Evolutionary conservation across 2,329 filamentous ascomycete species (phyloP).

Genomic region (Microdochium bolleyi): DNA sequence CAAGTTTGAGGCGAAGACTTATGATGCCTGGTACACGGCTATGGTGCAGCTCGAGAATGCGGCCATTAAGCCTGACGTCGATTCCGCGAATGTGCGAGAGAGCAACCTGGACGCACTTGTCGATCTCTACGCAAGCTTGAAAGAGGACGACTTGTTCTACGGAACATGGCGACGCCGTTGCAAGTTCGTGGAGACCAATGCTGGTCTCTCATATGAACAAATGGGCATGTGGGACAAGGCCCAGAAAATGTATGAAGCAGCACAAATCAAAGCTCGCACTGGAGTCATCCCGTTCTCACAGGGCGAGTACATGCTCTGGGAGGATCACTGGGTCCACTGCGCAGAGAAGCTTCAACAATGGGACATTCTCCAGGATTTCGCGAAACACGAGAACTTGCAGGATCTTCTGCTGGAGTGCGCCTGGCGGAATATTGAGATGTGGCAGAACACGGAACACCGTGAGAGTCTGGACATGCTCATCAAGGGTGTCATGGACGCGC

Average conservation of each 20-base stretch:
- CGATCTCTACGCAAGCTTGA: conserved; percentile 80
- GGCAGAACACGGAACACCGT: conserved; percentile 77
- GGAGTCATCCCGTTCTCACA: conserved; percentile 95
- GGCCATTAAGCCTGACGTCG: conserved; percentile 74
- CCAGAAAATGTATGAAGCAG: conserved; percentile 91
- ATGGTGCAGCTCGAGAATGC: conserved; percentile 84
- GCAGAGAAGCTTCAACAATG: conserved; percentile 98
- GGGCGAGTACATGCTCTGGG: conserved; percentile 98
- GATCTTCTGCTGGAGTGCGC: conserved; percentile 91
- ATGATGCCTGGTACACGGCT: conserved; percentile 96
- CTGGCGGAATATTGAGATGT: conserved; percentile 93
- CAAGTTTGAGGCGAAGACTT: conserved; percentile 90
- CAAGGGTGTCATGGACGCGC: conserved; percentile 95
- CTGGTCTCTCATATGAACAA: conserved; percentile 94
- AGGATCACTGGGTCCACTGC: conserved; percentile 97
- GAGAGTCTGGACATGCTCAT: conserved; percentile 89
- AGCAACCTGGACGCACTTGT: conserved; percentile 95
- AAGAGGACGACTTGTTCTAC: conserved; percentile 96
- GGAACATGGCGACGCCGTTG: conserved; percentile 93
- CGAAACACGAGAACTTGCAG: conserved; percentile 97
- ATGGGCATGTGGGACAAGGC: conserved; percentile 99
- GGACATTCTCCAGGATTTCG: conserved; percentile 96
- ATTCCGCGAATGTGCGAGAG: conserved; percentile 78
- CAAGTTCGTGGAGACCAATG: conserved; percentile 96
- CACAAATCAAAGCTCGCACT: conserved; percentile 93